Base-by-base conservation (phyloP, 2,329 filamentous ascomycete species). In the Neodidymelliopsis sp. region DNA sequence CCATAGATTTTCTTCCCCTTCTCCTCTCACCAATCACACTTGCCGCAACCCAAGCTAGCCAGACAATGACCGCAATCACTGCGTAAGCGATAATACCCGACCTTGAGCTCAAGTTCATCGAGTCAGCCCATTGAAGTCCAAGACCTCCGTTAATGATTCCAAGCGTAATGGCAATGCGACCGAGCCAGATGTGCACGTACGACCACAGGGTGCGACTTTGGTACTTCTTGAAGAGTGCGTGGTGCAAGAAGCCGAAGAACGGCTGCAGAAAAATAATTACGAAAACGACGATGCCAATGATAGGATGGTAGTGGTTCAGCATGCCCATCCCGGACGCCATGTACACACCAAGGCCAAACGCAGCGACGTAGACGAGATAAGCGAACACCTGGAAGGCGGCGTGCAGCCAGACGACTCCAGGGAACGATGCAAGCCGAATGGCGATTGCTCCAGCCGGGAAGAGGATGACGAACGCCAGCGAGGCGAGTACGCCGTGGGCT, bases 101-200 rank as follows among this genome's bases (percentile, higher is more conserved):
- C 15, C 28, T 57, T 0, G 62, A 64, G n/a, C 69, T 69, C 16
- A 67, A 57, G 4, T 55, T 62, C 34, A 70, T 74, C 24, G 73
- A 68, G 16, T 75, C 70, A 2, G 79, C 77, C 13, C 81, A 67
- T 48, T 71, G 66, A 27, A 84, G 74, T 0, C 82, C 82, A 1
- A 84, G 65, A 0, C 81, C 82, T n/a, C 79, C 82, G 59, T 84
- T 84, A 62, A 84, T 73, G 46, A 83, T 79, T 3, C 79, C 82
- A 1, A 84, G 66, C 0, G 76, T 70, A 10, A 84, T 76, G 16
- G 78, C 71, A 20, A 72, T 56, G 4, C 82, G 74, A 13, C 82
- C 82, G 19, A 82, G 59, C 82, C 82, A 84, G 36, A 83, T 72
- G 57, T 85, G 82, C 3, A 66, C 68, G 51, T 79, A 74, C 0